Evolutionary conservation across 805 yeast genomes (phyloP).

Genomic region (Hanseniaspora pseudoguilliermondii): DNA sequence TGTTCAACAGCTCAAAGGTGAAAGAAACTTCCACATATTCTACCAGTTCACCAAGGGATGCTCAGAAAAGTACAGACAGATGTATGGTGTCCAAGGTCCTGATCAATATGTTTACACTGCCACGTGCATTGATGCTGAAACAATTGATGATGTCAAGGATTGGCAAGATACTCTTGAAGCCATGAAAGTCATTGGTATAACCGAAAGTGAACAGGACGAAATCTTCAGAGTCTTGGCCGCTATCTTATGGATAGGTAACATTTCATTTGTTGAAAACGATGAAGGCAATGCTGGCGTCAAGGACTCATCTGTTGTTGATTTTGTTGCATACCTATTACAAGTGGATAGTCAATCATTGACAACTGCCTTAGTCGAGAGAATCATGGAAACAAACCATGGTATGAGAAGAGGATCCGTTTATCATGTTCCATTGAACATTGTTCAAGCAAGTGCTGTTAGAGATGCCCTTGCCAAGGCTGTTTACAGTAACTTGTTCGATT

Average conservation of each 20-base stretch:
- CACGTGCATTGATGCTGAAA: conserved; percentile 71
- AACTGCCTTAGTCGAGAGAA: conserved; percentile 62
- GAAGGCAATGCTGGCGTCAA: conserved; percentile 73
- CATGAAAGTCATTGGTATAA: conserved; percentile 75
- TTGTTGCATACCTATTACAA: conserved; percentile 81
- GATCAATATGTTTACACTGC: conserved; percentile 86
- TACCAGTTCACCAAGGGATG: conserved; percentile 92
- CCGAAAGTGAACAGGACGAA: conserved; percentile 74
- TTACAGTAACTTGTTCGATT: conserved; percentile 83
- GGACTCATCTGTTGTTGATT: conserved; percentile 84
- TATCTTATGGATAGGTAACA: conserved; percentile 88
- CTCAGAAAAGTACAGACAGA: conserved; percentile 66
- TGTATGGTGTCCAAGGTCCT: conserved; percentile 84
- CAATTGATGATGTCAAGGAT: conserved; percentile 73
- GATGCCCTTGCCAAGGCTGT: conserved; percentile 93
- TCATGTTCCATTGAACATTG: conserved; percentile 81
- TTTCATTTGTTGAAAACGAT: conserved; percentile 72
- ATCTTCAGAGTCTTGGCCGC: conserved; percentile 77
- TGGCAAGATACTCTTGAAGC: conserved; percentile 72
- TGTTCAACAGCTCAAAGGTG: conserved; percentile 84
- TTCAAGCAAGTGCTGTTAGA: conserved; percentile 88
- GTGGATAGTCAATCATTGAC: conserved; percentile 57
- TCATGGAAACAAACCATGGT: conserved; percentile 83
- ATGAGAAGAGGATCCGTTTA: conserved; percentile 82
- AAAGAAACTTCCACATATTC: conserved; percentile 93